phyloP scores from a whole-genome alignment of 83 land plant genomes.

The Thuja plicata region DNA sequence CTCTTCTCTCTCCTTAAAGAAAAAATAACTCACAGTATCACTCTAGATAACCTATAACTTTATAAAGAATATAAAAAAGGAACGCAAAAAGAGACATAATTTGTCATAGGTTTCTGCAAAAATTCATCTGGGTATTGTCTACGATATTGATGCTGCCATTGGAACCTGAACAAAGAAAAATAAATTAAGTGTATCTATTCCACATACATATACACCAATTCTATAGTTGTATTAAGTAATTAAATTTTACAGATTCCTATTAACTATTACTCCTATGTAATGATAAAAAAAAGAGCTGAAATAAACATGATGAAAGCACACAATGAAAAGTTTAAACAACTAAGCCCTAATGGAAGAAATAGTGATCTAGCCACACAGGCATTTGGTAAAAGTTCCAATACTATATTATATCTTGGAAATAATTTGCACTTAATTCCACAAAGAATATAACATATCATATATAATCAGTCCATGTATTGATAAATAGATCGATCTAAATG shows the following conservation, averaged over 20 bases:
- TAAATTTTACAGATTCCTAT: neutral
- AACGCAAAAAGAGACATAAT: constrained; percentile 21
- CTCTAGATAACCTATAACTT: neutral
- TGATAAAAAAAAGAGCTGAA: neutral
- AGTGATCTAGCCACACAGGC: neutral
- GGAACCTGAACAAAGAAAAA: constrained; percentile 45
- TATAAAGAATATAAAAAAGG: neutral
- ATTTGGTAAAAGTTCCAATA: neutral
- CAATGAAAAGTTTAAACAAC: neutral
- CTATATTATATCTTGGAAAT: neutral
- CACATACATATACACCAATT: neutral
- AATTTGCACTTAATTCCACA: neutral
- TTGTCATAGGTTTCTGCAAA: constrained; percentile 47
- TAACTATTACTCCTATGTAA: neutral
- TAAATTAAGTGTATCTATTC: neutral
- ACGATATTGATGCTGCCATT: constrained; percentile 80
- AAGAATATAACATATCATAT: neutral
- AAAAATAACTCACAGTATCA: neutral
- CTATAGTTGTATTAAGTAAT: neutral
- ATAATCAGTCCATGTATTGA: neutral
- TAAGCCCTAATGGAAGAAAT: neutral
- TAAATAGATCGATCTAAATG: neutral
- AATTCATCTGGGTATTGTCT: constrained; percentile 75
- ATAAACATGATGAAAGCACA: neutral
- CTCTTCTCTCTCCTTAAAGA: constrained; percentile 65